These are phyloP conservation scores for Penicillium riverlandense DNA, from an alignment of 495 filamentous ascomycete species.

Conservation along the genomic window DNA sequence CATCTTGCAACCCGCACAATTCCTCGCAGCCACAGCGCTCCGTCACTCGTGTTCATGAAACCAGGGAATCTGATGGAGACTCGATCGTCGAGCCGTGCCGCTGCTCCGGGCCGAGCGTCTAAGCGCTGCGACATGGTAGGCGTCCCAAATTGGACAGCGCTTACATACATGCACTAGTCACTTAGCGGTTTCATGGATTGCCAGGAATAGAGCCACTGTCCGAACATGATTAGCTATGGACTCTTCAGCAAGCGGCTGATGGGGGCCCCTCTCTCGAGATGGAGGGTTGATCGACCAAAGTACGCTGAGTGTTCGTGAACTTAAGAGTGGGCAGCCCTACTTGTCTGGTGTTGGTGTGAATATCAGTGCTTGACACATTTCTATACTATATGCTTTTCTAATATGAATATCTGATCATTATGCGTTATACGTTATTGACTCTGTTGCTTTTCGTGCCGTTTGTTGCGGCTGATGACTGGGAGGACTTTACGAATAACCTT, in stretches of 20 bases:
- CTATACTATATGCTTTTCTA: background rate
- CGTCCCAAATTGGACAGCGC: conserved; percentile 2
- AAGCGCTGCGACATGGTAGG: conserved; percentile 3
- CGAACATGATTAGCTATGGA: conserved; percentile 1
- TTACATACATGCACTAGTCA: conserved; percentile 5
- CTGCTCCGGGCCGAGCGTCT: conserved; percentile 1
- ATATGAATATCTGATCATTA: background rate
- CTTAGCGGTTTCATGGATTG: conserved; percentile 5
- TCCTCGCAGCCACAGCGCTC: too few species aligned
- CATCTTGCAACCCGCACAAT: too few species aligned
- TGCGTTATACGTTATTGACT: conserved; percentile 4
- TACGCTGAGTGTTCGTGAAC: background rate
- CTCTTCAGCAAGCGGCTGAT: background rate
- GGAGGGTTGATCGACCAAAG: background rate
- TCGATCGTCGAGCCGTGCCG: conserved; percentile 1
- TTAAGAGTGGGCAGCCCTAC: background rate
- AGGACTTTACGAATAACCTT: conserved; percentile 49
- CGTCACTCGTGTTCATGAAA: too few species aligned
- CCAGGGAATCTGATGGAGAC: background rate
- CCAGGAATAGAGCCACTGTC: background rate
- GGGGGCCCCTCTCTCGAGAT: too few species aligned
- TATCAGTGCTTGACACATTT: too few species aligned
- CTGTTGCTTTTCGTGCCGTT: conserved; percentile 13
- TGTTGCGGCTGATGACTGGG: conserved; percentile 24
- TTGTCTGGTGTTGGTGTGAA: background rate